phyloP scores from a whole-genome alignment of 768 basidiomycete genomes.

The Suillus clintonianus region DNA sequence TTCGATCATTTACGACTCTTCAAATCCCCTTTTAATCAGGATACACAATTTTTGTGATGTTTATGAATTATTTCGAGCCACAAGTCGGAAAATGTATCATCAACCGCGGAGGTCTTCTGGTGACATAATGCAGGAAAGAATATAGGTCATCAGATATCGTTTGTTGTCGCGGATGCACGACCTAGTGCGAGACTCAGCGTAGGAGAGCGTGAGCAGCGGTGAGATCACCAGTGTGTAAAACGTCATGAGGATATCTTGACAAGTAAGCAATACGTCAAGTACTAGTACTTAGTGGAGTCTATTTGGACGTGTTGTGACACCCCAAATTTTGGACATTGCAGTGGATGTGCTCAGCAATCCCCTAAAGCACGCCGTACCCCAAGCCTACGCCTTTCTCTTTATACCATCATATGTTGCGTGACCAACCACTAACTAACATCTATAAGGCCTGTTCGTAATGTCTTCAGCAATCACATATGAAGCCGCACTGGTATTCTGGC shows the following conservation, averaged over 20 bases:
- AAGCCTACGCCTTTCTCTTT: neutral
- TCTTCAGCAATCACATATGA: slow-evolving; percentile 55
- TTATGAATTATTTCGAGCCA: neutral
- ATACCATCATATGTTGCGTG: slow-evolving; percentile 8
- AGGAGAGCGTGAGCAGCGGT: no score
- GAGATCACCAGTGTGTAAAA: no score
- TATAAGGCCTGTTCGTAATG: slow-evolving; percentile 3
- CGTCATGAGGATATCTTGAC: no score
- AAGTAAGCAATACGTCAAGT: no score
- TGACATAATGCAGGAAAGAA: neutral
- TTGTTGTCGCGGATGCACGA: no score
- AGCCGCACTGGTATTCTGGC: slow-evolving; percentile 81
- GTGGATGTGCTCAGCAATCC: neutral
- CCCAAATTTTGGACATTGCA: neutral
- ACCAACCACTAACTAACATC: slow-evolving; percentile 9
- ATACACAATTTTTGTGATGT: slow-evolving; percentile 18
- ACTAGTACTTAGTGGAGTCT: neutral
- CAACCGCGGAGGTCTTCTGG: neutral
- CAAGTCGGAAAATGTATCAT: neutral
- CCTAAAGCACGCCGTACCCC: neutral
- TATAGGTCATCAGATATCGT: no score
- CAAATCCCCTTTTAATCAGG: slow-evolving; percentile 29
- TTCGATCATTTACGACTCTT: slow-evolving; percentile 13
- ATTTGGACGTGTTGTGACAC: neutral
- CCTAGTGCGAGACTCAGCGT: no score